Evolutionary conservation across 441 rosid genomes (phyloP).

Genomic region (Gossypium gossypioides): DNA sequence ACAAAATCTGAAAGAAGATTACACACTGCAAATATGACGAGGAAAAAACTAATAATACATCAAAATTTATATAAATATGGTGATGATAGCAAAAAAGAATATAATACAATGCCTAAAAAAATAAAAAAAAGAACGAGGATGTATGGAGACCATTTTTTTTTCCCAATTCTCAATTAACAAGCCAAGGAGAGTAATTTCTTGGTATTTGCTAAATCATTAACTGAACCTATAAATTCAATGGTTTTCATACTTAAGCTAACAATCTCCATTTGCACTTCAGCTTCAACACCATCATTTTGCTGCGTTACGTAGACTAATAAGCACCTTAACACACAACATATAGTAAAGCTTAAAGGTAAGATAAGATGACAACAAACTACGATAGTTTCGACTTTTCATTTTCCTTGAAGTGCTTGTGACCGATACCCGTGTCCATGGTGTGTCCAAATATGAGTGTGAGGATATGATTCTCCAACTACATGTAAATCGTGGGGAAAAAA

Average conservation of each 20-base stretch:
- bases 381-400: neutral
- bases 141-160: too few relatives aligned
- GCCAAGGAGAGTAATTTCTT: too few relatives aligned
- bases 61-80: too few relatives aligned
- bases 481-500: neutral
- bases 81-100: too few relatives aligned
- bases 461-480: neutral
- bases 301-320: neutral
- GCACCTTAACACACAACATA: neutral
- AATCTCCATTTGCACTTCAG: neutral
- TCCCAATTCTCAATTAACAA: too few relatives aligned
- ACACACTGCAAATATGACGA: too few relatives aligned
- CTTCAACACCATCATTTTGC: neutral
- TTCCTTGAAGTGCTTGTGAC: neutral
- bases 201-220: too few relatives aligned
- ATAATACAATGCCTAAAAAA: too few relatives aligned
- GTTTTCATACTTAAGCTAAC: neutral
- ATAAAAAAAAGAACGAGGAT: too few relatives aligned
- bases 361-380: neutral
- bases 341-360: neutral
- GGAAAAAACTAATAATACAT: too few relatives aligned
- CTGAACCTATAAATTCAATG: too few relatives aligned
- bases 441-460: neutral
- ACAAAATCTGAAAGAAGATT: too few relatives aligned
- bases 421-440: neutral